These are phyloP conservation scores for Chaetomium tenue DNA, from an alignment of 495 filamentous ascomycete genomes.

Conservation along the genomic window DNA sequence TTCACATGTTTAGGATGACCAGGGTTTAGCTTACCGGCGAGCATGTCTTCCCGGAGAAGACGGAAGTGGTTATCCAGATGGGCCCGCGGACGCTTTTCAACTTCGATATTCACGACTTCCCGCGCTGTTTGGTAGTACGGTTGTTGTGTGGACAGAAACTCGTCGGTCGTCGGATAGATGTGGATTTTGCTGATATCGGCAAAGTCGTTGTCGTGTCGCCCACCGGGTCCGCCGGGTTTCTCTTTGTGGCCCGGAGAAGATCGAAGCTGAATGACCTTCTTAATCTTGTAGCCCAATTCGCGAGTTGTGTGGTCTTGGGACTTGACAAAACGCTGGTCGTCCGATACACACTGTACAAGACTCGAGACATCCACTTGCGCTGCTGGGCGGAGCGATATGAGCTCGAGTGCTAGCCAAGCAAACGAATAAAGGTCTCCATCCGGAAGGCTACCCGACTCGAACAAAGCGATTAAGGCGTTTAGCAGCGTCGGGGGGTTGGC, in stretches of 20 bases:
- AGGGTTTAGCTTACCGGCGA: constrained; percentile 35
- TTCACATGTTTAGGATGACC: not conserved
- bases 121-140: constrained; percentile 59
- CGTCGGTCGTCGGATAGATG: constrained; percentile 67
- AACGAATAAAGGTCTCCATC: constrained; percentile 47
- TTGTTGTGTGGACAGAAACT: constrained; percentile 56
- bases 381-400: constrained; percentile 48
- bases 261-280: constrained; percentile 25
- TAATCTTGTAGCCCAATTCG: constrained; percentile 34
- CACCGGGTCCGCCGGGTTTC: constrained; percentile 51
- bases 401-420: constrained; percentile 59
- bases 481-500: constrained; percentile 62
- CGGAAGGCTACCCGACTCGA: constrained; percentile 40
- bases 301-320: constrained; percentile 31
- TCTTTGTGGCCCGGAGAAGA: constrained; percentile 5
- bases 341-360: constrained; percentile 33
- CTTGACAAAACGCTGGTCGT: constrained; percentile 36
- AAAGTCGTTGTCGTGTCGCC: constrained; percentile 78
- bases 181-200: constrained; percentile 59
- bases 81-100: constrained; percentile 43
- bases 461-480: constrained; percentile 53
- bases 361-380: constrained; percentile 35
- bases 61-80: constrained; percentile 81
- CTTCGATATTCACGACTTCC: constrained; percentile 37
- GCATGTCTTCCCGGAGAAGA: constrained; percentile 71